Percentiles rank a stretch among this genome's conserved stretches.
Evolutionary conservation across 2,329 filamentous ascomycete genomes (phyloP).

Genomic region (Polytolypa hystricis): DNA sequence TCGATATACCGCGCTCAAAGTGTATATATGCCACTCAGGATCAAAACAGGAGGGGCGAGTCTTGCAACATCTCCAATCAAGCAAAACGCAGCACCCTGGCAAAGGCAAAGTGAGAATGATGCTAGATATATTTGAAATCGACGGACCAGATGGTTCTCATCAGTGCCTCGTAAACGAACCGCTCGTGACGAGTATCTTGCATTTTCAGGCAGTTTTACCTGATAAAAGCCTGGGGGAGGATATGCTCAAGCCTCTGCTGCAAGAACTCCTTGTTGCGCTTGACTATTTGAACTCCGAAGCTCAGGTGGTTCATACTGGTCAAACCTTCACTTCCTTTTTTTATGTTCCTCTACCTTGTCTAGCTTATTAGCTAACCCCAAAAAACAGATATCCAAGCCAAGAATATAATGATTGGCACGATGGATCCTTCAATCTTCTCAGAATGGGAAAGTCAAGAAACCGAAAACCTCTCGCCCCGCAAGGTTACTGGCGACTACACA

Average conservation of each 20-base stretch:
- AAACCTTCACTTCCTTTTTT: too few relatives aligned
- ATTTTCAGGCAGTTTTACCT: constrained; percentile 5
- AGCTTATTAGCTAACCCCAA: too few relatives aligned
- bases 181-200: constrained; percentile 2
- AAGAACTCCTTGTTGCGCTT: constrained; percentile 4
- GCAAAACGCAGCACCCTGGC: constrained; percentile 5
- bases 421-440: constrained; percentile 13
- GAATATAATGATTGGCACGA: constrained; percentile 25
- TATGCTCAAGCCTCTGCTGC: constrained; percentile 5
- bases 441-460: constrained; percentile 15
- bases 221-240: constrained; percentile 1
- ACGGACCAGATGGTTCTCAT: too few relatives aligned
- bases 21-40: constrained; percentile 1
- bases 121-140: constrained; percentile 5
- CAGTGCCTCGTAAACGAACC: constrained; percentile 8
- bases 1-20: constrained; percentile 6
- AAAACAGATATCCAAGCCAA: constrained; percentile 15
- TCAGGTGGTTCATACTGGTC: constrained; percentile 10
- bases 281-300: constrained; percentile 8
- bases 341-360: too few relatives aligned
- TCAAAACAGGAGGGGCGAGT: constrained; percentile 2
- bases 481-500: constrained; percentile 12
- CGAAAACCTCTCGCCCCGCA: constrained; percentile 14
- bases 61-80: constrained; percentile 1
- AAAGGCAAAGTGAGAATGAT: constrained; percentile 4